Evolutionary conservation across 2,329 filamentous ascomycete genomes (phyloP).

Genomic region (Ascochyta clinopodiicola): DNA sequence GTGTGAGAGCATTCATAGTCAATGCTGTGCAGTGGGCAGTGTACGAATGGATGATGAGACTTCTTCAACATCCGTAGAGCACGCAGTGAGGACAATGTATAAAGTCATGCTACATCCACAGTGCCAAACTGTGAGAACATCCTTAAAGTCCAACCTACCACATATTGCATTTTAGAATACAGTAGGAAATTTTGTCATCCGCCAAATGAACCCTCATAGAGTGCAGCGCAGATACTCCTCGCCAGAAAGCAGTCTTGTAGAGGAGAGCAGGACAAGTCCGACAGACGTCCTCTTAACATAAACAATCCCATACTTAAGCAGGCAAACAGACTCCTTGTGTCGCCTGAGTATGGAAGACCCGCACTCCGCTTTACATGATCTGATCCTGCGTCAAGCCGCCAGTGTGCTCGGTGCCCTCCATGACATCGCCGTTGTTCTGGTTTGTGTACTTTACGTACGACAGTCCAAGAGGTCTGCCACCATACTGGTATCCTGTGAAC

Average conservation of each 20-base stretch:
- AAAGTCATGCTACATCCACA: background rate
- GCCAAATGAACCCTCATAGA: constrained; percentile 18
- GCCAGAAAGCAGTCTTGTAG: constrained; percentile 25
- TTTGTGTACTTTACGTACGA: constrained; percentile 94
- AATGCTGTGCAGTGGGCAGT: constrained; percentile 93
- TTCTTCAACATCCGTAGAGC: constrained; percentile 31
- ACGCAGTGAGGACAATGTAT: background rate
- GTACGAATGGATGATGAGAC: constrained; percentile 84
- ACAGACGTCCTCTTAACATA: constrained; percentile 23
- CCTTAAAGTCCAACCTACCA: constrained; percentile 10
- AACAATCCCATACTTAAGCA: constrained; percentile 13
- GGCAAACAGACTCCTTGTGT: constrained; percentile 5
- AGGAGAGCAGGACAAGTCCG: constrained; percentile 24
- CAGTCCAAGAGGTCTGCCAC: constrained; percentile 88
- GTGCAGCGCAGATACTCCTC: constrained; percentile 23
- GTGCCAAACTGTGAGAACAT: background rate
- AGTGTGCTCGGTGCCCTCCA: constrained; percentile 79
- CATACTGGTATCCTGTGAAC: constrained; percentile 97
- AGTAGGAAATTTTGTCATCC: constrained; percentile 41
- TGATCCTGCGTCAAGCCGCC: constrained; percentile 90
- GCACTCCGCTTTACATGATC: constrained; percentile 74
- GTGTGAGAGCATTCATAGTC: constrained; percentile 84
- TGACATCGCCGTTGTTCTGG: constrained; percentile 66
- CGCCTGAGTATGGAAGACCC: constrained; percentile 1
- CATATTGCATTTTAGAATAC: constrained; percentile 44